A percentile compares a stretch with the other conserved stretches of the same genome.
phyloP scores from a whole-genome alignment of 2,329 filamentous ascomycete species.

The Epicoccum nigrum region DNA sequence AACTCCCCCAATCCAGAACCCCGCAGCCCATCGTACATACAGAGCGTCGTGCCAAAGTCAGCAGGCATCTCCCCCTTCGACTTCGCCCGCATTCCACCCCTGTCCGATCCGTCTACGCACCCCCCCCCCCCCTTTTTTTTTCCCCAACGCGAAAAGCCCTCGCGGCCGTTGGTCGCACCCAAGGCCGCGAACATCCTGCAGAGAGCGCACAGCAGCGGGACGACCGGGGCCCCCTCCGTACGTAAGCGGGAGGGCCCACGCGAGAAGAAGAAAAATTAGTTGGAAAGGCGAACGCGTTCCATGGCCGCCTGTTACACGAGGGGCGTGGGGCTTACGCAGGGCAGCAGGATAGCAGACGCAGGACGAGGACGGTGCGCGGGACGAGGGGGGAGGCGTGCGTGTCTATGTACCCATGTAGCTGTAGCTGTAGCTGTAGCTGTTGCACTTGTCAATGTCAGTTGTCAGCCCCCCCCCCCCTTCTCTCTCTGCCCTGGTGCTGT shows the following conservation, averaged over 20 bases:
- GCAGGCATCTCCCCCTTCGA: neutral
- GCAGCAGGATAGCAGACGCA: constrained; percentile 20
- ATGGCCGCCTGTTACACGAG: constrained; percentile 18
- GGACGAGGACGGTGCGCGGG: constrained; percentile 20
- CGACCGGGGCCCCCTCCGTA: constrained; percentile 12
- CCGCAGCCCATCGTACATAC: too few relatives aligned
- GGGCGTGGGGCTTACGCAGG: constrained; percentile 23
- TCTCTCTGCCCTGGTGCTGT: too few relatives aligned
- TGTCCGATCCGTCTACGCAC: too few relatives aligned
- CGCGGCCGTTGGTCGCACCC: too few relatives aligned
- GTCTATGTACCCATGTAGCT: too few relatives aligned
- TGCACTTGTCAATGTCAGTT: constrained; percentile 20
- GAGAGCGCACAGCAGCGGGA: constrained; percentile 24
- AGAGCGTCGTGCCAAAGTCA: constrained; percentile 9
- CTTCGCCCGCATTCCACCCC: neutral
- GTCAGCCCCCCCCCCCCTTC: constrained; percentile 12
- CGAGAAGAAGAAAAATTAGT: too few relatives aligned
- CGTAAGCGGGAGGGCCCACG: constrained; percentile 11
- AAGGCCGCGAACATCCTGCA: too few relatives aligned
- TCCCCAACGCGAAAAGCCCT: too few relatives aligned
- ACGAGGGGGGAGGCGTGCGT: constrained; percentile 6
- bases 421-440: too few relatives aligned
- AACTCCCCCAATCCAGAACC: too few relatives aligned
- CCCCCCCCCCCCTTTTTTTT: too few relatives aligned
- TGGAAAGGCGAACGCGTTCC: too few relatives aligned